Conservation (phyloP, 805 yeast species). For the Maudiozyma pseudohumilis region DNA sequence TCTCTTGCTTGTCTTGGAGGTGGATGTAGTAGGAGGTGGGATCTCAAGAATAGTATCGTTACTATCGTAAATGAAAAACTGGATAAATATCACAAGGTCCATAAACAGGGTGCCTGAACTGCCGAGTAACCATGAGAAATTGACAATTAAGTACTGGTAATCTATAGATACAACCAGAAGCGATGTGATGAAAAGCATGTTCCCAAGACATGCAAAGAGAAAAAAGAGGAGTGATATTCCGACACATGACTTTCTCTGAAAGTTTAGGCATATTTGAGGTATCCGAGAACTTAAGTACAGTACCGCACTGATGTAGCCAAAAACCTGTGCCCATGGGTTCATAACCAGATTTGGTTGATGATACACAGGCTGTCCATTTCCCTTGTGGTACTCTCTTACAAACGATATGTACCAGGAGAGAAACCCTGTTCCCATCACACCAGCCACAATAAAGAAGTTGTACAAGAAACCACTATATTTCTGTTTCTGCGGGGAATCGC, state of each 20-base stretch:
- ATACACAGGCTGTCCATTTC: neutral
- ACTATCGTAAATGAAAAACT: slow-evolving; percentile 63
- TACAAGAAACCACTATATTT: slow-evolving; percentile 19
- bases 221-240: slow-evolving; percentile 91
- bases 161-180: slow-evolving; percentile 69
- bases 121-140: slow-evolving; percentile 89
- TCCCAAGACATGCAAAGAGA: slow-evolving; percentile 90
- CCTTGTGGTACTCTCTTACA: slow-evolving; percentile 28
- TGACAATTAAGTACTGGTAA: slow-evolving; percentile 60
- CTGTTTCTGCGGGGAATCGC: slow-evolving; percentile 9
- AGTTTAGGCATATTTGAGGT: slow-evolving; percentile 85
- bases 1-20: neutral
- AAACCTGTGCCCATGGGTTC: slow-evolving; percentile 73
- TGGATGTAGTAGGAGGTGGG: neutral
- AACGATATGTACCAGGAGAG: slow-evolving; percentile 75
- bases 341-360: slow-evolving; percentile 20
- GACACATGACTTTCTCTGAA: slow-evolving; percentile 80
- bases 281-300: slow-evolving; percentile 79
- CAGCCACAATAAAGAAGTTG: slow-evolving; percentile 43
- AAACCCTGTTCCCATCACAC: slow-evolving; percentile 69
- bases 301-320: slow-evolving; percentile 71
- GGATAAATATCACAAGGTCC: slow-evolving; percentile 77
- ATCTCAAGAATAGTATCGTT: neutral
- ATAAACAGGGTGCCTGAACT: slow-evolving; percentile 75
- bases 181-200: slow-evolving; percentile 79